phyloP scores from a whole-genome alignment of 192 early-diverging fungal genomes.

The Coemansia sp. region DNA sequence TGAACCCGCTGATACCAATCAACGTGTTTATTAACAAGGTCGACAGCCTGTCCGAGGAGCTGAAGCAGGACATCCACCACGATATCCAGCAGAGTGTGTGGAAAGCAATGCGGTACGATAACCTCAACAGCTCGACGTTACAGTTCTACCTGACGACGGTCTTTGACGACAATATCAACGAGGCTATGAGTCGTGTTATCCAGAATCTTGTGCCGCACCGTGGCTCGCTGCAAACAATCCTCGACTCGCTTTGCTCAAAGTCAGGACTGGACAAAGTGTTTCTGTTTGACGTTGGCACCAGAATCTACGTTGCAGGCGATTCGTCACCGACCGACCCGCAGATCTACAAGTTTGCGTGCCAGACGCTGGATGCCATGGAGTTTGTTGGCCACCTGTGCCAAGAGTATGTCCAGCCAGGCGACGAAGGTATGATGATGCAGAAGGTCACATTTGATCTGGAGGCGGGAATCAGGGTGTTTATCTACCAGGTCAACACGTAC shows the following conservation, averaged over 20 bases:
- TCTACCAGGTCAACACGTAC: slow-evolving; percentile 40
- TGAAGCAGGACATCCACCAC: slow-evolving; percentile 93
- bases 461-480: slow-evolving; percentile 22
- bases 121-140: slow-evolving; percentile 74
- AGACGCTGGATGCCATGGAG: slow-evolving; percentile 92
- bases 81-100: slow-evolving; percentile 90
- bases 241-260: slow-evolving; percentile 92
- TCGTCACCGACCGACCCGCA: slow-evolving; percentile 86
- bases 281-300: slow-evolving; percentile 84
- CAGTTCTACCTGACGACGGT: slow-evolving; percentile 90
- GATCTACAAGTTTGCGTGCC: slow-evolving; percentile 87
- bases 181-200: slow-evolving; percentile 92
- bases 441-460: slow-evolving; percentile 26
- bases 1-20: slow-evolving; percentile 83
- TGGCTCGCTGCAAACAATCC: slow-evolving; percentile 82
- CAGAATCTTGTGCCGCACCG: slow-evolving; percentile 86
- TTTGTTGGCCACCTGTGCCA: slow-evolving; percentile 77
- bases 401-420: slow-evolving; percentile 2
- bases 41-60: slow-evolving; percentile 92
- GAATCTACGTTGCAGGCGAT: slow-evolving; percentile 95
- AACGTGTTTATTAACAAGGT: slow-evolving; percentile 98
- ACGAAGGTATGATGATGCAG: slow-evolving; percentile 25
- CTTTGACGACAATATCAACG: slow-evolving; percentile 91
- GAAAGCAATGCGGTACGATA: slow-evolving; percentile 80
- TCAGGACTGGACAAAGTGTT: slow-evolving; percentile 97